Evolutionary conservation across 2,329 filamentous ascomycete genomes (phyloP), one percentile per base, ranked within the genome.

Genomic region (Verticillium dahliae): DNA sequence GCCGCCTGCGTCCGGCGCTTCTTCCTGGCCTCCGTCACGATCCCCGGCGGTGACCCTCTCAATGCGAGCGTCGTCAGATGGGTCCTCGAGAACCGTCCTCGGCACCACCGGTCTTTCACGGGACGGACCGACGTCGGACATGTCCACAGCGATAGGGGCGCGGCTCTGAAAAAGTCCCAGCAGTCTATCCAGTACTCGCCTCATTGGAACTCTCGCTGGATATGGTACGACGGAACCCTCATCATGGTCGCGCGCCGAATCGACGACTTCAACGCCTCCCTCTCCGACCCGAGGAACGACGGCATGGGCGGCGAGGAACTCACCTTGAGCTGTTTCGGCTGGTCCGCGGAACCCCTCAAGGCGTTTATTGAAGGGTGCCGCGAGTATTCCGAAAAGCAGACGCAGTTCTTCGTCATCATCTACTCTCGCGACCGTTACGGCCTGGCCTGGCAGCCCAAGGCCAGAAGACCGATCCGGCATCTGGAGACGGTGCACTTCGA

Each of bases 401-500:
- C 78, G 0, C 77, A 82, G 63, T 80, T 79, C 63, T 81, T 80
- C 22, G 78, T 81, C 64, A 79, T 80, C 45, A 80, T 82, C 60
- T 79, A 81, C 65, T 67, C 79, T 1, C 71, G 78, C 22, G 74
- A 79, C 62, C 73, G 77, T 0, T 80, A 80, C 62, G 78, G 80
- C 1, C 72, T 79, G 27, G 70, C 77, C 1, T 82, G 80, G 80
- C 76, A 81, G 58, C 77, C 79, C 14, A 81, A 79, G 60, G 75
- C 78, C 15, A 75, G 79, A 56, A 79, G 78, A 45, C 79, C 80
- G 0, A 80, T 81, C 45, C 77, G 80, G 10, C 75, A 75, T 33
- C 73, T 83, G 1, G 79, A 81, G 13, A 83, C 81, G 1, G 80
- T 83, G 2, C 79, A 82, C 62, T 80, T 83, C 57, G 79, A 82